Conservation (phyloP, 306 rosid genomes). For the Citrullus amarus region DNA sequence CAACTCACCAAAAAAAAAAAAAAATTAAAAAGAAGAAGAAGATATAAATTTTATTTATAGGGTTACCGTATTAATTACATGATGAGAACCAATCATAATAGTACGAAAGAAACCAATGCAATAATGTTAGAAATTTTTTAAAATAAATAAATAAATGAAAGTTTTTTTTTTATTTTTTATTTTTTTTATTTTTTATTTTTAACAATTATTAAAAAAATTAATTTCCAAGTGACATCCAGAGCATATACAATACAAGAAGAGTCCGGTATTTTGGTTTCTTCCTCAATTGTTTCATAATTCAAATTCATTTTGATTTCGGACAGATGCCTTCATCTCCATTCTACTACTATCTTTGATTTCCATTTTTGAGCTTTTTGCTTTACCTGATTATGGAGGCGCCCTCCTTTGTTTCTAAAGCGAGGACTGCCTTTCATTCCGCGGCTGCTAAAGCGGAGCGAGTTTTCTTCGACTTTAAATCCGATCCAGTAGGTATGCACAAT, state of each 20-base stretch:
- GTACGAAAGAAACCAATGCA: too few species aligned
- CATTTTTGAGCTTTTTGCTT: neutral
- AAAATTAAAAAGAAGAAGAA: too few species aligned
- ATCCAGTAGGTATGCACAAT: slow-evolving; percentile 29
- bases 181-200: too few species aligned
- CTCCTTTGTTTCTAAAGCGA: slow-evolving; percentile 84
- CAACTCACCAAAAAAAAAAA: too few species aligned
- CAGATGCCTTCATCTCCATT: slow-evolving; percentile 10
- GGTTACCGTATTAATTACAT: too few species aligned
- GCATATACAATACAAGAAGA: neutral
- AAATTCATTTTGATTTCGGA: neutral
- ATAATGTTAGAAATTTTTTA: too few species aligned
- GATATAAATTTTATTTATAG: too few species aligned
- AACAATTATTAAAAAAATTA: too few species aligned
- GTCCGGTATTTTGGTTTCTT: neutral
- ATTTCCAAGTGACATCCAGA: neutral
- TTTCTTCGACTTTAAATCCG: slow-evolving; percentile 65
- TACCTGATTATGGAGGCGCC: slow-evolving; percentile 62
- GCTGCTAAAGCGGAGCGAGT: slow-evolving; percentile 99
- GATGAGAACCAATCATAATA: too few species aligned
- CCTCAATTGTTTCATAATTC: neutral
- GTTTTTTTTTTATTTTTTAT: too few species aligned
- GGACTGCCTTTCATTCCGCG: slow-evolving; percentile 91
- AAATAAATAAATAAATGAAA: too few species aligned
- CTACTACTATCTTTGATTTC: neutral